A percentile compares a stretch with the other conserved stretches of the same genome.
Conservation (phyloP, 2,329 filamentous ascomycete genomes). For the Claviceps arundinis region DNA sequence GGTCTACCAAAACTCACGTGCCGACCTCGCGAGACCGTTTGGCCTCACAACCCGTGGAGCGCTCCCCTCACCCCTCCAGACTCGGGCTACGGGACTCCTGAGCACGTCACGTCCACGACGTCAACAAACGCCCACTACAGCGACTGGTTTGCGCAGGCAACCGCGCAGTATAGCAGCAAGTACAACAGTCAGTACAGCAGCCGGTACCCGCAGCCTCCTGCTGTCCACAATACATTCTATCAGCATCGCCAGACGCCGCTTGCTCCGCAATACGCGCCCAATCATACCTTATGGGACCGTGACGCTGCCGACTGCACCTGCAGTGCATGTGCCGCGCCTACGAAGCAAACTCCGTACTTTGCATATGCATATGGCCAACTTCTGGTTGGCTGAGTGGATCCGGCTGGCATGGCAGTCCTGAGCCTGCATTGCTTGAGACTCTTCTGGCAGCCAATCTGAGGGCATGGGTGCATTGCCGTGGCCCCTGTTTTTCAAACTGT, state of each 20-base stretch:
- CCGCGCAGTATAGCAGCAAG: slow-evolving; percentile 10
- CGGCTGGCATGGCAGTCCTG: background rate
- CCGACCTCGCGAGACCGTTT: slow-evolving; percentile 30
- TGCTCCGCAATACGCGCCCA: slow-evolving; percentile 31
- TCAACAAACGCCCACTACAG: slow-evolving; percentile 42
- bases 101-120: slow-evolving; percentile 42
- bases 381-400: slow-evolving; percentile 35
- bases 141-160: slow-evolving; percentile 40
- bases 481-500: slow-evolving; percentile 6
- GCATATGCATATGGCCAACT: slow-evolving; percentile 38
- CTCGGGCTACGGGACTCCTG: slow-evolving; percentile 48
- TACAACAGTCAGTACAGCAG: slow-evolving; percentile 23
- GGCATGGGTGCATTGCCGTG: no score
- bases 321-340: slow-evolving; percentile 28
- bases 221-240: slow-evolving; percentile 25
- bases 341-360: slow-evolving; percentile 35
- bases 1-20: slow-evolving; percentile 25
- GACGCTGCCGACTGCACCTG: slow-evolving; percentile 37
- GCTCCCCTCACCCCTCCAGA: slow-evolving; percentile 45
- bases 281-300: slow-evolving; percentile 37
- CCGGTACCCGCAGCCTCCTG: slow-evolving; percentile 30
- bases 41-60: slow-evolving; percentile 32
- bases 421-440: background rate
- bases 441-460: no score
- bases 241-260: slow-evolving; percentile 28